A percentile compares a stretch with the other conserved stretches of the same genome.
phyloP scores from a whole-genome alignment of 768 basidiomycete genomes.

The Boletus subcaerulescens region DNA sequence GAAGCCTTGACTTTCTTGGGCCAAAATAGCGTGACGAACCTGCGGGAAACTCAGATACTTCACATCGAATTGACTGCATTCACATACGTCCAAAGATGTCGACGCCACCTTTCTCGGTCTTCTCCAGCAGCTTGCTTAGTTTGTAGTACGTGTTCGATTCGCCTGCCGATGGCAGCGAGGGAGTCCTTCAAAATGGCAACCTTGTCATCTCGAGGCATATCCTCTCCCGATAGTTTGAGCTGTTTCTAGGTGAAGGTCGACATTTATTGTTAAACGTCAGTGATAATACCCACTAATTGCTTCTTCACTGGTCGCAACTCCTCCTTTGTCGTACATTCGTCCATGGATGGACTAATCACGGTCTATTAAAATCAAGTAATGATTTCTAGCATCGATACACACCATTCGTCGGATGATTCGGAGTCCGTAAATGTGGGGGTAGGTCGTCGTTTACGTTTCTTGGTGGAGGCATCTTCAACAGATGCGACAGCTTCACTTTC shows the following conservation, averaged over 20 bases:
- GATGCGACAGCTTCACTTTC: constrained; percentile 85
- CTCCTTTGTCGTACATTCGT: constrained; percentile 89
- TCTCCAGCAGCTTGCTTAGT: constrained; percentile 76
- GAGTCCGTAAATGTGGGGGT: constrained; percentile 97
- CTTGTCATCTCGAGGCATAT: constrained; percentile 94
- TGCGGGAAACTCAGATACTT: constrained; percentile 30
- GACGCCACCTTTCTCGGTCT: constrained; percentile 82
- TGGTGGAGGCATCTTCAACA: constrained; percentile 63
- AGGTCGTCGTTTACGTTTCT: constrained; percentile 87
- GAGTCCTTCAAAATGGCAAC: constrained; percentile 95
- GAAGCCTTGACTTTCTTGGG: constrained; percentile 94
- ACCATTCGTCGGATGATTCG: constrained; percentile 91
- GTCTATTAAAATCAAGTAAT: constrained; percentile 2
- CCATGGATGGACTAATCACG: constrained; percentile 81
- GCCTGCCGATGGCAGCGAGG: constrained; percentile 86
- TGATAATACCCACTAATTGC: constrained; percentile 63
- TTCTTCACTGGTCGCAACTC: constrained; percentile 95
- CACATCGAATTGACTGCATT: neutral
- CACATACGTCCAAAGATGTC: constrained; percentile 96
- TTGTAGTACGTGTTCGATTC: constrained; percentile 82
- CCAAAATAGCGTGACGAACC: constrained; percentile 96
- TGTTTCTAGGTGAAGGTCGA: constrained; percentile 65
- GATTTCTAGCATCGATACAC: constrained; percentile 29
- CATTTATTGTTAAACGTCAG: neutral
- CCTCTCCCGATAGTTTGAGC: constrained; percentile 89